Base-by-base conservation (phyloP, 768 basidiomycete genomes). In the Cubamyces sp. region DNA sequence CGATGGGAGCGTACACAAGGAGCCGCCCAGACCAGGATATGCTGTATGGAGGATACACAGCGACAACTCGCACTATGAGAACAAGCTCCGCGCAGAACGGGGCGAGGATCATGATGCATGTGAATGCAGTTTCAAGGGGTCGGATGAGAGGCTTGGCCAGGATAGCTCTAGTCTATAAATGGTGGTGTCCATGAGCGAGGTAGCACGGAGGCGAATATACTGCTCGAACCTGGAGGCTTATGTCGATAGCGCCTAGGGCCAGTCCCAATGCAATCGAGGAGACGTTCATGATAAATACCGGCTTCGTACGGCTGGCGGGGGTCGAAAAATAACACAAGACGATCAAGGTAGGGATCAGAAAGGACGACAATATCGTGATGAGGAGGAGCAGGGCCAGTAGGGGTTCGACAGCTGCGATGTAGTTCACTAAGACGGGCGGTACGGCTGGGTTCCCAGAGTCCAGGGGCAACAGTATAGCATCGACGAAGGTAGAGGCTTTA, bases 11-110 rank as follows among this genome's bases (percentile, higher is more conserved):
- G 8, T 30, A 30, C 8, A 30, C 28, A 8, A 30, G 28, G 8
- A 30, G 28, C 8, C 28, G 28, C 8, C 4, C 8, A 30, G 28
- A 30, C 28, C 28, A 60, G 2, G 71, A 60, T 0, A 72, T 70
- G 3, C 54, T 40, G 3, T 53, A 53, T 1, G 67, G 62, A 0
- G 78, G 77, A 57, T 73, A 79, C 5, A 80, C 73, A 2, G 75
- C 74, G 26, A 73, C 54, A 15, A 80, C 69, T 0, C 78, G 73
- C 50, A 78, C 65, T 19, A 77, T 41, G 9, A 80, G 74, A 40
- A 80, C 73, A 11, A 70, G 73, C 60, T 80, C 78, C 23, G 77
- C 71, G 46, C 77, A 66, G 1, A 77, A 49, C 11, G 77, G 77
- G 1, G 74, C 70, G 49, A 73, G 63, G 9, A 72, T 49, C 18